These are phyloP conservation scores for Aspergillus clavatus DNA, from an alignment of 2,329 filamentous ascomycete species.

Conservation along the genomic window DNA sequence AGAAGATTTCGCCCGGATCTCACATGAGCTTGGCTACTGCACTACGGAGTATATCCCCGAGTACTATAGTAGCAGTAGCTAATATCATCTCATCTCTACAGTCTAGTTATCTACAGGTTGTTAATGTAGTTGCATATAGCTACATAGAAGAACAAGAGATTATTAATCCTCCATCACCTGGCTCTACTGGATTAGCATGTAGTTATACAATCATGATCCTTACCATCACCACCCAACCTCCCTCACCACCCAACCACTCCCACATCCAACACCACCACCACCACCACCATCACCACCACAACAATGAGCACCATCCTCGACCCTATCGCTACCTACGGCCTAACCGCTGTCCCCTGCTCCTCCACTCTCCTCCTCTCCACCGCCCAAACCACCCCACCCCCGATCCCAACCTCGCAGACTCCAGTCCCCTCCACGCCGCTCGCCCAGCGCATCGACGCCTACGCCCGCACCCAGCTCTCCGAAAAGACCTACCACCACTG, in stretches of 20 bases:
- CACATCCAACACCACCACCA: background rate
- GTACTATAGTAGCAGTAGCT: background rate
- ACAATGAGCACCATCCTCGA: slow-evolving; percentile 9
- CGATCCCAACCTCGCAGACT: slow-evolving; percentile 23
- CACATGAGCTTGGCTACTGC: background rate
- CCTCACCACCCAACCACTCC: background rate
- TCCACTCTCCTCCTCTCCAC: slow-evolving; percentile 17
- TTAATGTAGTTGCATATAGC: too few relatives aligned
- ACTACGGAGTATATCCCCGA: too few relatives aligned
- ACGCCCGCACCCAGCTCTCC: slow-evolving; percentile 30
- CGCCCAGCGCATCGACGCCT: slow-evolving; percentile 33
- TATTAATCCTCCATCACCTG: too few relatives aligned
- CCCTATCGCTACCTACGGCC: slow-evolving; percentile 26
- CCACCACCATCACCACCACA: background rate
- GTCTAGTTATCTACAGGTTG: too few relatives aligned
- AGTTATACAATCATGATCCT: background rate
- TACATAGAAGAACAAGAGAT: too few relatives aligned
- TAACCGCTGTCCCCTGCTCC: slow-evolving; percentile 35
- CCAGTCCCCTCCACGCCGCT: slow-evolving; percentile 32
- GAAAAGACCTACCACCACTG: slow-evolving; percentile 62
- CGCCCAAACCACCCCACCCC: slow-evolving; percentile 14
- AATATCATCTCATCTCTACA: too few relatives aligned
- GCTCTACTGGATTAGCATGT: too few relatives aligned
- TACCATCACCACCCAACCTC: background rate
- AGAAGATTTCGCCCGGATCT: background rate